Evolutionary conservation across 345 rosid genomes (phyloP).

Genomic region (Passiflora organensis): DNA sequence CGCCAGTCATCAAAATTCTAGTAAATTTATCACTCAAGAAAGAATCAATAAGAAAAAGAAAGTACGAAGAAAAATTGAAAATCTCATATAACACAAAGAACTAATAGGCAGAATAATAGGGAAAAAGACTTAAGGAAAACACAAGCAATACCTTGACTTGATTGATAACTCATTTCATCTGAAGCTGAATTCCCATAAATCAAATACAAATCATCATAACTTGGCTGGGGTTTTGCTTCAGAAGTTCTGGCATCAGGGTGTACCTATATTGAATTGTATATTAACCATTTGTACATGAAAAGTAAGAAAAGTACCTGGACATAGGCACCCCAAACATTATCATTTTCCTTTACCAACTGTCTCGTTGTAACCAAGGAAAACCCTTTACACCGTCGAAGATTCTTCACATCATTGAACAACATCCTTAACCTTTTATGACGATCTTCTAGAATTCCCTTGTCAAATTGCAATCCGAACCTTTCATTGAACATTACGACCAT

Average conservation of each 20-base stretch:
- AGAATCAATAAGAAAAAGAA: not conserved
- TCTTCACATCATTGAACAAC: constrained; percentile 32
- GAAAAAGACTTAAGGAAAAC: constrained; percentile 17
- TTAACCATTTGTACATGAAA: constrained; percentile 13
- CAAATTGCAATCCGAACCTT: constrained; percentile 34
- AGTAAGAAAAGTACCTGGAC: constrained; percentile 11
- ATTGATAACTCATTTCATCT: constrained; percentile 17
- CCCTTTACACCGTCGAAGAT: constrained; percentile 30
- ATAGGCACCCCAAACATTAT: constrained; percentile 26
- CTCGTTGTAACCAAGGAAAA: constrained; percentile 36
- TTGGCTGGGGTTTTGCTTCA: constrained; percentile 19
- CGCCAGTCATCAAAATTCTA: too few relatives aligned
- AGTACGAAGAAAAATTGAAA: not conserved
- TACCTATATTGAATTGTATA: constrained; percentile 31
- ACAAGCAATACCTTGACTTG: constrained; percentile 19
- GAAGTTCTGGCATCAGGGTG: constrained; percentile 31
- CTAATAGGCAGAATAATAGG: constrained; percentile 1
- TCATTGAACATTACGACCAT: constrained; percentile 37
- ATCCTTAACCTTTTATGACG: constrained; percentile 29
- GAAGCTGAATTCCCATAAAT: constrained; percentile 35
- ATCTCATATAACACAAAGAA: not conserved
- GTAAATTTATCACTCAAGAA: too few relatives aligned
- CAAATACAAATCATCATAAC: constrained; percentile 39
- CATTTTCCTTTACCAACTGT: constrained; percentile 35
- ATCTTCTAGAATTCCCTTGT: constrained; percentile 30